Percentiles rank a stretch among this genome's conserved stretches.
phyloP scores from a whole-genome alignment of 2,329 filamentous ascomycete genomes.

The Colletotrichum sp. region DNA sequence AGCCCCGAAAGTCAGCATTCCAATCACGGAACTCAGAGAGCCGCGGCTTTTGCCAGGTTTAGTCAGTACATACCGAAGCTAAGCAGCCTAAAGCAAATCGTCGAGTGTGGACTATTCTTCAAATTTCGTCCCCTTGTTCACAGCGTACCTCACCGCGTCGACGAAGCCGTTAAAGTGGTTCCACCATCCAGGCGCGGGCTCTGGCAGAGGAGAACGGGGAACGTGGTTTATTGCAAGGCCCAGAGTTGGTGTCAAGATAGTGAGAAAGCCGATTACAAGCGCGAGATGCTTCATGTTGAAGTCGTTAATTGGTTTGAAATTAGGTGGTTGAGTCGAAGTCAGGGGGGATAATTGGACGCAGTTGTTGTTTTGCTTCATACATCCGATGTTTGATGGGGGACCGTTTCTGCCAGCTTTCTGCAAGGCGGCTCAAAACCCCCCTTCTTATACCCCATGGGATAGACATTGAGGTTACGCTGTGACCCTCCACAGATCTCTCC shows the following conservation, averaged over 20 bases:
- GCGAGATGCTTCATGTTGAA: neutral
- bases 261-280: neutral
- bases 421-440: too few species aligned
- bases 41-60: neutral
- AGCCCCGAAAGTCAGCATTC: neutral
- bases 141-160: too few species aligned
- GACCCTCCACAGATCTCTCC: too few species aligned
- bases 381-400: neutral
- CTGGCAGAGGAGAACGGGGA: neutral
- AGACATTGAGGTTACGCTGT: too few species aligned
- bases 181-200: neutral
- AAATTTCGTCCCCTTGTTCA: too few species aligned
- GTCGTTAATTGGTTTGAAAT: neutral
- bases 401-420: too few species aligned
- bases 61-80: neutral
- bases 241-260: accelerated
- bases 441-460: too few species aligned
- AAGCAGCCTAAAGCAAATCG: neutral
- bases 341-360: accelerated
- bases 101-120: too few species aligned
- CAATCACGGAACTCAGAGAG: neutral
- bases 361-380: neutral
- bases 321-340: accelerated
- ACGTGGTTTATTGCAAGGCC: neutral
- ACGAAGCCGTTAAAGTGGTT: neutral